These are phyloP conservation scores for Psilocybe sp. DNA, from an alignment of 768 basidiomycete genomes.

Conservation along the genomic window DNA sequence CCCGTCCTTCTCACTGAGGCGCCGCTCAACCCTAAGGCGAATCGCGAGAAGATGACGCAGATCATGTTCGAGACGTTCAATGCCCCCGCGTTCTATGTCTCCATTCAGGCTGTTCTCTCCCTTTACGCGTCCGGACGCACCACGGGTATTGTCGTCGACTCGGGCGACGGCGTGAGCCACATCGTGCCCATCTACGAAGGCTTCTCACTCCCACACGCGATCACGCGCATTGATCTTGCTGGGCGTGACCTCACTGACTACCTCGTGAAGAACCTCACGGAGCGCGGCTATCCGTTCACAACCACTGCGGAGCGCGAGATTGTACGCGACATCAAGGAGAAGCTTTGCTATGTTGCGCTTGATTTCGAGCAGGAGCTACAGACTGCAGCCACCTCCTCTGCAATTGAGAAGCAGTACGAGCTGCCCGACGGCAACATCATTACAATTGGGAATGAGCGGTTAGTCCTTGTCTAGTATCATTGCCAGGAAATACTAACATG, in stretches of 20 bases:
- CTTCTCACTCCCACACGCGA: constrained; percentile 90
- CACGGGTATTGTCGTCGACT: constrained; percentile 93
- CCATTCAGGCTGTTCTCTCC: constrained; percentile 89
- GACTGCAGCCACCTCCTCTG: constrained; percentile 85
- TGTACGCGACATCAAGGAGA: constrained; percentile 96
- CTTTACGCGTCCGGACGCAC: constrained; percentile 96
- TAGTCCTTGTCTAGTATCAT: constrained; percentile 43
- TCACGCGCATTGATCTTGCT: constrained; percentile 87
- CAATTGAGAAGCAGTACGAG: constrained; percentile 92
- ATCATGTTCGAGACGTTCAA: constrained; percentile 99
- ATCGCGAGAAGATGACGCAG: constrained; percentile 93
- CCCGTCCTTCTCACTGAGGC: constrained; percentile 90
- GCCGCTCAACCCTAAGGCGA: constrained; percentile 91
- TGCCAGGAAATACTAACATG: constrained; percentile 44
- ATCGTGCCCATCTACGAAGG: constrained; percentile 96
- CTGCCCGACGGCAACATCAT: constrained; percentile 93
- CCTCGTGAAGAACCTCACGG: constrained; percentile 81
- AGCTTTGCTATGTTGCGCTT: constrained; percentile 92
- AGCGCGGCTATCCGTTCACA: constrained; percentile 94
- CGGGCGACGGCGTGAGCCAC: constrained; percentile 95
- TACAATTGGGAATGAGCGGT: constrained; percentile 92
- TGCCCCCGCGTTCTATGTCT: constrained; percentile 88
- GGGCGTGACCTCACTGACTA: constrained; percentile 89
- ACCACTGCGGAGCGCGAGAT: constrained; percentile 94
- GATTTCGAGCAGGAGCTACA: constrained; percentile 94